phyloP scores from a whole-genome alignment of 2,329 filamentous ascomycete species.

The Pyrenochaeta sp. region DNA sequence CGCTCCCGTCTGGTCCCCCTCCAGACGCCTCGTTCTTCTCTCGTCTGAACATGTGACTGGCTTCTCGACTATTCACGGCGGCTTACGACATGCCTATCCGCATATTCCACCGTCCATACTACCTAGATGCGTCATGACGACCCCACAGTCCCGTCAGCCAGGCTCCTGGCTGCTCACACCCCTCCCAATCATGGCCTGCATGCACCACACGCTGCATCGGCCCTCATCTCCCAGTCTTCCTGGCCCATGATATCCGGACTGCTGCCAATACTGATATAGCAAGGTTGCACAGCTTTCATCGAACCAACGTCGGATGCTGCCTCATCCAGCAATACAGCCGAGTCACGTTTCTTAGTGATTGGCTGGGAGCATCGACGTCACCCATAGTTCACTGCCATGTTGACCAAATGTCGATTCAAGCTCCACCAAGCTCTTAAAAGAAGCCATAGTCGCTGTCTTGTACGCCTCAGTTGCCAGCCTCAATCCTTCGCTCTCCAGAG shows the following conservation, averaged over 20 bases:
- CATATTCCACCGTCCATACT: no score
- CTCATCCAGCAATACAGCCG: slow-evolving; percentile 14
- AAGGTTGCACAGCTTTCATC: slow-evolving; percentile 18
- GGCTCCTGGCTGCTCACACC: not conserved
- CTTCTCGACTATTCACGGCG: no score
- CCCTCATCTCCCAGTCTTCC: not conserved
- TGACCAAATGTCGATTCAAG: no score
- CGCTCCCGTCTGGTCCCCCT: not conserved
- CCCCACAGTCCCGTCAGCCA: not conserved
- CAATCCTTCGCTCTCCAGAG: not conserved
- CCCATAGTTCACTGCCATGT: no score
- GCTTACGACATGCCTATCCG: no score
- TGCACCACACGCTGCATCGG: slow-evolving; percentile 7
- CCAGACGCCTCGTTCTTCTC: no score
- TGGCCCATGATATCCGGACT: slow-evolving; percentile 3
- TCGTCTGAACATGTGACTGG: no score
- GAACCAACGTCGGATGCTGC: not conserved
- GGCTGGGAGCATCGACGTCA: slow-evolving; percentile 14
- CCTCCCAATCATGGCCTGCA: slow-evolving; percentile 6
- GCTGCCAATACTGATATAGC: slow-evolving; percentile 9
- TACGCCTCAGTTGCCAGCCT: no score
- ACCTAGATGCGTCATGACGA: no score
- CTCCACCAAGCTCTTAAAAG: slow-evolving; percentile 13
- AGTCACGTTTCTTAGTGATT: slow-evolving; percentile 37
- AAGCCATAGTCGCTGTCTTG: not conserved